These are phyloP conservation scores for Lachancea mirantina DNA, from an alignment of 805 yeast species.

Conservation along the genomic window DNA sequence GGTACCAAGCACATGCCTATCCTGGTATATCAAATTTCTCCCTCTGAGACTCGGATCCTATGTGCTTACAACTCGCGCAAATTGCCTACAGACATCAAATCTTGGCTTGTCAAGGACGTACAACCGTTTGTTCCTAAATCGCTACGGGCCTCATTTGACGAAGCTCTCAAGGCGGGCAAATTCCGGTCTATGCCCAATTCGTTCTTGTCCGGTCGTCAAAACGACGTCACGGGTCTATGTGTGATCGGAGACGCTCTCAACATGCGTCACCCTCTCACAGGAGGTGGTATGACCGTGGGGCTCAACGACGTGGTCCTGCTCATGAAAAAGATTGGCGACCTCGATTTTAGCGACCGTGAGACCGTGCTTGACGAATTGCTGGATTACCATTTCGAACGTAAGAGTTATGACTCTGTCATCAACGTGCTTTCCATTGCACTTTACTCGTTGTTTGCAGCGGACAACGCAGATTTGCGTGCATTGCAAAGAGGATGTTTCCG, in stretches of 20 bases:
- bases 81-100: conserved; percentile 62
- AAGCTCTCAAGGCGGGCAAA: conserved; percentile 51
- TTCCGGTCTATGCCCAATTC: conserved; percentile 92
- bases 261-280: conserved; percentile 97
- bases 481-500: conserved; percentile 84
- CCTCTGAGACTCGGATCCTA: conserved; percentile 75
- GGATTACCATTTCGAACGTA: conserved; percentile 72
- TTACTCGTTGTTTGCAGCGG: conserved; percentile 86
- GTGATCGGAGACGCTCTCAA: conserved; percentile 90
- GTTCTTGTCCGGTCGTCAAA: conserved; percentile 70
- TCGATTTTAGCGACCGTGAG: conserved; percentile 48
- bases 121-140: conserved; percentile 60
- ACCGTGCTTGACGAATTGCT: conserved; percentile 49
- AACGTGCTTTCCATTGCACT: conserved; percentile 88
- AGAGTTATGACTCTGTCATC: conserved; percentile 71
- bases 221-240: conserved; percentile 66
- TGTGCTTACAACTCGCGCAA: conserved; percentile 75
- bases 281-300: conserved; percentile 99
- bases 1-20: conserved; percentile 79
- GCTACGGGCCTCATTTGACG: conserved; percentile 58
- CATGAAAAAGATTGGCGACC: conserved; percentile 39
- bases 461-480: conserved; percentile 51
- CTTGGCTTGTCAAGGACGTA: conserved; percentile 55
- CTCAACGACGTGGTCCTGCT: conserved; percentile 71
- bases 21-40: conserved; percentile 78